Evolutionary conservation across 179 eudicot genomes (phyloP), one percentile per base, ranked within the genome.

Genomic region (Pouteria campechiana): DNA sequence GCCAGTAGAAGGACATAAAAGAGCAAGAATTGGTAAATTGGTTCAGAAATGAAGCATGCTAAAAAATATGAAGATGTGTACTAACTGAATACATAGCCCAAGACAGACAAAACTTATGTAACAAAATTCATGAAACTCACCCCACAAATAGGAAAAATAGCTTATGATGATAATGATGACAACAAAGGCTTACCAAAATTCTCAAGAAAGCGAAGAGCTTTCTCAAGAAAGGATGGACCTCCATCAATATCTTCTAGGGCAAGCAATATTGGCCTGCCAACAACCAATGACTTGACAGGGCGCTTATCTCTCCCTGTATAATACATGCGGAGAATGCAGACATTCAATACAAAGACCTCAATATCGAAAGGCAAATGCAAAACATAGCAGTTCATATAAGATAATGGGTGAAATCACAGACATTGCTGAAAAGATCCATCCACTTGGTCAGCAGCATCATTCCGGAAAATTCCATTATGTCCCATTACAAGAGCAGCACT

Each of bases 401-500:
- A 24, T 6, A 50, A 12, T 12, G 22, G 46, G 66, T 10, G 24
- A 25, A 28, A 47, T 50, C 36, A 67, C 97, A 30, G 18, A 92
- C 96, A 78, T 75, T 83, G 94, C 57, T 70, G 64, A 53, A 88
- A 92, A 50, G 99, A 68, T 33, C 96, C 95, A 52, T 88, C 99
- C 59, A 66, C 63, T 17, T 69, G 44, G 69, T 83, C 93, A 65
- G 37, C 81, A 21, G 77, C 55, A 48, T 87, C 94, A 70, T 66
- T 92, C 40, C 93, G 87, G 54, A 92, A 88, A 55, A 92, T 83
- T 47, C 96, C 99, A 55, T 88, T 83, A 57, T 88, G 89, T 60
- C 95, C 96, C 94, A 92, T 92, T 61, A 81, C 96, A 69, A 88
- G 93, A 54, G 96, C 94, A 55, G 96, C 96, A 78, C 83, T 88